Conservation (phyloP, 2,329 filamentous ascomycete species). For the Aspergillus quadrilineatus region DNA sequence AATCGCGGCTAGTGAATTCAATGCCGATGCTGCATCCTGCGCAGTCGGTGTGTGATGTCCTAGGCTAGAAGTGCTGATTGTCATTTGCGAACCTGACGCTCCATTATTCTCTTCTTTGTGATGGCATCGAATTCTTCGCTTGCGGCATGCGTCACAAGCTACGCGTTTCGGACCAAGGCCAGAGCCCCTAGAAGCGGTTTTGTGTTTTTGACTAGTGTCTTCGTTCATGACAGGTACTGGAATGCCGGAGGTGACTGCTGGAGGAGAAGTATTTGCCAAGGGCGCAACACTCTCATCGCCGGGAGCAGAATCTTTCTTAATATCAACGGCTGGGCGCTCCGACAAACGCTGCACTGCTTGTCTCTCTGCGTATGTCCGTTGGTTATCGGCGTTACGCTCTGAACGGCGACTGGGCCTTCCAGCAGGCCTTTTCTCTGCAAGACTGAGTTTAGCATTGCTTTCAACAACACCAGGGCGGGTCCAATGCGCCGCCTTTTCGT, state of each 20-base stretch:
- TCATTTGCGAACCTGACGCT: constrained; percentile 27
- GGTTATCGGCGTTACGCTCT: constrained; percentile 51
- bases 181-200: constrained; percentile 55
- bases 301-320: constrained; percentile 15
- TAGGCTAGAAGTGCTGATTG: constrained; percentile 31
- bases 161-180: constrained; percentile 60
- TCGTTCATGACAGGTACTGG: constrained; percentile 28
- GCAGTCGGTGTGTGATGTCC: constrained; percentile 34
- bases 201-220: constrained; percentile 32
- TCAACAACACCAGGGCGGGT: constrained; percentile 58
- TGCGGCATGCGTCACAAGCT: constrained; percentile 63
- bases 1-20: constrained; percentile 41
- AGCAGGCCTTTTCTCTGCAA: constrained; percentile 55
- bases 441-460: constrained; percentile 49
- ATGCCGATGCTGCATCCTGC: constrained; percentile 40
- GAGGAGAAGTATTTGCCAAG: constrained; percentile 27
- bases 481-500: constrained; percentile 62
- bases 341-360: constrained; percentile 37
- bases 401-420: constrained; percentile 56
- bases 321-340: constrained; percentile 25
- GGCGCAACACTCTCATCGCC: constrained; percentile 20
- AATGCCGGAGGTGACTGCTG: constrained; percentile 19
- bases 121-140: constrained; percentile 62
- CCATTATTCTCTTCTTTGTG: constrained; percentile 56
- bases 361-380: constrained; percentile 43